phyloP scores from a whole-genome alignment of 768 basidiomycete species.

The Calocybe cyanea region DNA sequence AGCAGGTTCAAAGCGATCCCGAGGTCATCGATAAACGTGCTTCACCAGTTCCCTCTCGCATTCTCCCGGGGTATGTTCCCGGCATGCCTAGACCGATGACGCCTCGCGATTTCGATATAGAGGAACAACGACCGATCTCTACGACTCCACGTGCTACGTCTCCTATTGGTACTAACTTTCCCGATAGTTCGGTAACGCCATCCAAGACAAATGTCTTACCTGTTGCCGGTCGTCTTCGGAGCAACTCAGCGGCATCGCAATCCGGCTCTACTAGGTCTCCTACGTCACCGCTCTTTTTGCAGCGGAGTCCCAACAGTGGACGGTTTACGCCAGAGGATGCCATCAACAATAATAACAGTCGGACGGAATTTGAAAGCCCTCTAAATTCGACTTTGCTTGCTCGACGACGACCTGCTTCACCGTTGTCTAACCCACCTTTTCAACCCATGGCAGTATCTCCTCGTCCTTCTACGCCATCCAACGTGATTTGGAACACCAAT shows the following conservation, averaged over 20 bases:
- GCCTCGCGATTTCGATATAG: constrained; percentile 72
- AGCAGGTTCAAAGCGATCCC: constrained; percentile 41
- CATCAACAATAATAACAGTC: constrained; percentile 27
- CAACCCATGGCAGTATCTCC: constrained; percentile 63
- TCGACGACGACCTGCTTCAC: constrained; percentile 69
- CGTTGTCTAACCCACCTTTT: constrained; percentile 56
- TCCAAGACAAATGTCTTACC: constrained; percentile 15
- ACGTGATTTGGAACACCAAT: constrained; percentile 63
- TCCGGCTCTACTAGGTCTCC: constrained; percentile 49
- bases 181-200: constrained; percentile 28
- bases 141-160: constrained; percentile 80
- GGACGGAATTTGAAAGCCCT: constrained; percentile 41
- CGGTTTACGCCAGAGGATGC: constrained; percentile 64
- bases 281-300: constrained; percentile 46
- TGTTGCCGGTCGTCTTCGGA: constrained; percentile 36
- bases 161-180: constrained; percentile 39
- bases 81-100: constrained; percentile 93
- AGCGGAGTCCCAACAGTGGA: constrained; percentile 55
- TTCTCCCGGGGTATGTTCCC: constrained; percentile 79
- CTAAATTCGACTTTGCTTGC: constrained; percentile 50
- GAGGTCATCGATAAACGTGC: constrained; percentile 42
- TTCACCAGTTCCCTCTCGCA: constrained; percentile 61
- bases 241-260: constrained; percentile 54
- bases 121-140: constrained; percentile 67
- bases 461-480: constrained; percentile 66